phyloP scores from a whole-genome alignment of 2,329 filamentous ascomycete genomes.

The Clathrospora elynae region DNA sequence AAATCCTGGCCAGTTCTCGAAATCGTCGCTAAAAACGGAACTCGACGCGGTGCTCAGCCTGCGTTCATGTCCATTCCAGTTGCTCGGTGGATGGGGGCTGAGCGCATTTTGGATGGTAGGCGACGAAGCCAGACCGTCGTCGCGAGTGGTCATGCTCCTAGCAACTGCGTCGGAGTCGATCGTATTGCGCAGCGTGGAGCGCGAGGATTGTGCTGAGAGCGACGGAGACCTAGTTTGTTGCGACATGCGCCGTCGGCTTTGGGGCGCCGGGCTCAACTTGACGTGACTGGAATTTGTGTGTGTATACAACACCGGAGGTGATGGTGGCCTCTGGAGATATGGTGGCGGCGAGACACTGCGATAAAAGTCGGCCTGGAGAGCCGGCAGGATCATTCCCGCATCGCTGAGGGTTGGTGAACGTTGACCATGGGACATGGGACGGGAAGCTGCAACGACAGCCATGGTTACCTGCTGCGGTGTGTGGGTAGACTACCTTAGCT shows the following conservation, averaged over 20 bases:
- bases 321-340: constrained; percentile 55
- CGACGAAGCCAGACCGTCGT: constrained; percentile 42
- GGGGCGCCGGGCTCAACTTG: constrained; percentile 38
- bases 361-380: constrained; percentile 43
- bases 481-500: constrained; percentile 28
- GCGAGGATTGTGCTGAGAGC: constrained; percentile 43
- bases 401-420: constrained; percentile 85
- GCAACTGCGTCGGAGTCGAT: constrained; percentile 25
- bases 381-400: constrained; percentile 91
- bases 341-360: constrained; percentile 58
- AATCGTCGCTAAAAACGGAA: constrained; percentile 53
- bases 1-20: constrained; percentile 50
- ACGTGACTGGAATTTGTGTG: constrained; percentile 29
- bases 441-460: constrained; percentile 29
- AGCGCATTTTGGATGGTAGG: constrained; percentile 38
- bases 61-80: constrained; percentile 30
- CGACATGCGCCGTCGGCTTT: constrained; percentile 36
- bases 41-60: constrained; percentile 45
- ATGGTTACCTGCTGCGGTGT: constrained; percentile 23
- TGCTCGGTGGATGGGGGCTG: constrained; percentile 17
- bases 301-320: constrained; percentile 43
- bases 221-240: constrained; percentile 39
- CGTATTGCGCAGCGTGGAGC: constrained; percentile 44
- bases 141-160: constrained; percentile 18
- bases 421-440: constrained; percentile 20